Conservation (phyloP, 345 rosid species). For the Trapa bicornis region DNA sequence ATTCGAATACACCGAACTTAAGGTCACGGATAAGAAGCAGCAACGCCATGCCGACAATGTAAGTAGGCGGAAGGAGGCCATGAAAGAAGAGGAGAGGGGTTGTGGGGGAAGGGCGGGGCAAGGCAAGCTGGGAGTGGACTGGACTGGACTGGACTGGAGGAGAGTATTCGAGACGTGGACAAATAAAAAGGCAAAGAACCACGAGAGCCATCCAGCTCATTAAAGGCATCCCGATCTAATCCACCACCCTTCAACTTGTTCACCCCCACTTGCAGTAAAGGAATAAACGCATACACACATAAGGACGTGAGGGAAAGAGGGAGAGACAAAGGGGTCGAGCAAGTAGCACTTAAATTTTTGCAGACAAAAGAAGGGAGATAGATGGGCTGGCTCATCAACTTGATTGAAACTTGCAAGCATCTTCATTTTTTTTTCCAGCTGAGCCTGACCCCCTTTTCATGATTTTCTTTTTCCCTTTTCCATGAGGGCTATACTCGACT, state of each 20-base stretch:
- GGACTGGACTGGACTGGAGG: not conserved
- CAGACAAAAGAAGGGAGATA: slow-evolving; percentile 1
- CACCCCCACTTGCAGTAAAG: not conserved
- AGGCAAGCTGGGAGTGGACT: too few species aligned
- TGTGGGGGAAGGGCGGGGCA: too few species aligned
- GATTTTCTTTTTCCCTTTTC: too few species aligned
- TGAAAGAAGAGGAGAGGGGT: too few species aligned
- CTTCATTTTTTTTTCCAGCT: too few species aligned
- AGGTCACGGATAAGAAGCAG: too few species aligned
- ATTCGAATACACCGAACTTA: too few species aligned
- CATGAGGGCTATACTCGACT: too few species aligned
- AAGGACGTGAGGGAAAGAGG: not conserved
- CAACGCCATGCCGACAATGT: not conserved
- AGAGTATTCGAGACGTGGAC: not conserved
- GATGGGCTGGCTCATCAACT: not conserved
- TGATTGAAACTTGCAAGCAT: slow-evolving; percentile 5
- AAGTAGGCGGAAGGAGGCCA: not conserved
- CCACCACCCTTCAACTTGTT: slow-evolving; percentile 4
- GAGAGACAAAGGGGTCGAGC: not conserved
- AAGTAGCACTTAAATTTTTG: slow-evolving; percentile 8
- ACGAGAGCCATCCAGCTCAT: not conserved
- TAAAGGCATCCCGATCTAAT: not conserved
- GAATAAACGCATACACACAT: not conserved
- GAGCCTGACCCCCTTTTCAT: too few species aligned
- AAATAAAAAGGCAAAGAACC: not conserved